Percentiles rank a stretch among this genome's conserved stretches.
These are phyloP conservation scores for Mycena epipterygia DNA, from an alignment of 768 basidiomycete genomes.

Conservation along the genomic window DNA sequence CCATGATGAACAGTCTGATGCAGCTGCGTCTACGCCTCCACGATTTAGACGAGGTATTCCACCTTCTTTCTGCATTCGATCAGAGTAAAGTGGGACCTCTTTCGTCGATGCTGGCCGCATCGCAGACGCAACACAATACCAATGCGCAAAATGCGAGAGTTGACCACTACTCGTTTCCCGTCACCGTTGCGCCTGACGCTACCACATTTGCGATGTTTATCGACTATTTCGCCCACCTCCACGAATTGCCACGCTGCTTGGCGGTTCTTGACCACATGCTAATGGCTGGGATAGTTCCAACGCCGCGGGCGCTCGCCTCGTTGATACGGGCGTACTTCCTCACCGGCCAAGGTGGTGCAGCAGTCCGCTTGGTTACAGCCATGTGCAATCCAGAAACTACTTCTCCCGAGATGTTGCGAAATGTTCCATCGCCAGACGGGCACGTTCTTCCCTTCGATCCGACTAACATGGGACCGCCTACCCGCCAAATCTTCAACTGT, in stretches of 20 bases:
- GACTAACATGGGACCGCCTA: conserved; percentile 49
- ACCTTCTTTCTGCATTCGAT: conserved; percentile 55
- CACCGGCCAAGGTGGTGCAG: conserved; percentile 60
- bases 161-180: conserved; percentile 22
- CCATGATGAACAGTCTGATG: conserved; percentile 78
- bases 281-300: conserved; percentile 56
- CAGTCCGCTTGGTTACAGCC: conserved; percentile 64
- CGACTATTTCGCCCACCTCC: conserved; percentile 61
- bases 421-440: conserved; percentile 36
- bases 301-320: conserved; percentile 62
- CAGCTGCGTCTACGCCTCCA: conserved; percentile 68
- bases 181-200: conserved; percentile 59
- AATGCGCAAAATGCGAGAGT: neutral
- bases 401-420: conserved; percentile 45
- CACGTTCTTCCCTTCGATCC: conserved; percentile 46
- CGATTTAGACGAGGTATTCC: conserved; percentile 62
- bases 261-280: conserved; percentile 64
- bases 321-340: conserved; percentile 70
- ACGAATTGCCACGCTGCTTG: conserved; percentile 60
- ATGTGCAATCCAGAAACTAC: conserved; percentile 55
- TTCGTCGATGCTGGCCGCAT: conserved; percentile 27
- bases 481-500: conserved; percentile 71
- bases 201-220: conserved; percentile 76
- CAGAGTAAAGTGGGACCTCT: conserved; percentile 29
- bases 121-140: conserved; percentile 17